A percentile compares a stretch with the other conserved stretches of the same genome.
Evolutionary conservation across 805 yeast species (phyloP).

Genomic region (Myxozyma neotropica): DNA sequence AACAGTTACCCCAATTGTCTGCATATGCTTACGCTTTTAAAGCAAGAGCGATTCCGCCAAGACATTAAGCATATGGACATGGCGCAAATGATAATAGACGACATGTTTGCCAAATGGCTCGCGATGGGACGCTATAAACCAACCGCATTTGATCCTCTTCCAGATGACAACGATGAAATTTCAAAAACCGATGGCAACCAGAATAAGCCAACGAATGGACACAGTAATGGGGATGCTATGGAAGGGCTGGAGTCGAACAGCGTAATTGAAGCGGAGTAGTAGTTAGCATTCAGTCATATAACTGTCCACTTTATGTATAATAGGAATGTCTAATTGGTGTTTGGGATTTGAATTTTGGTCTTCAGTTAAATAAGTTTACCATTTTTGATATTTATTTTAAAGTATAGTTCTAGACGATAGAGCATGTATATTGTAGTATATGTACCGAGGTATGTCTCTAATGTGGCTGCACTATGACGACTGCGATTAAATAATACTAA

Average conservation of each 20-base stretch:
- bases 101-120: constrained; percentile 47
- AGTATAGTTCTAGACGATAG: too few relatives aligned
- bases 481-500: too few relatives aligned
- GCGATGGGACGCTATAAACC: constrained; percentile 24
- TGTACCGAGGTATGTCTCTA: too few relatives aligned
- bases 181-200: background rate
- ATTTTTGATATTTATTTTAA: too few relatives aligned
- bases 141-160: background rate
- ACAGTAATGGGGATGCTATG: constrained; percentile 1
- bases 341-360: too few relatives aligned
- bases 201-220: background rate
- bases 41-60: constrained; percentile 45
- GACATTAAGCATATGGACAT: constrained; percentile 48
- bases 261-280: too few relatives aligned
- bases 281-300: too few relatives aligned
- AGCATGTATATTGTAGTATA: too few relatives aligned
- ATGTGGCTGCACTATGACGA: too few relatives aligned
- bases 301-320: too few relatives aligned
- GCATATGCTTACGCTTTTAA: constrained; percentile 67
- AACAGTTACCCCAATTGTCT: constrained; percentile 79
- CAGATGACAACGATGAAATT: background rate
- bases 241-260: constrained; percentile 1
- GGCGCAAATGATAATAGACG: constrained; percentile 49
- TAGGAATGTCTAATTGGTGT: too few relatives aligned
- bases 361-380: background rate